A percentile compares a stretch with the other conserved stretches of the same genome.
Evolutionary conservation across 257 asterid species (phyloP).

Genomic region (Scutellaria minor): DNA sequence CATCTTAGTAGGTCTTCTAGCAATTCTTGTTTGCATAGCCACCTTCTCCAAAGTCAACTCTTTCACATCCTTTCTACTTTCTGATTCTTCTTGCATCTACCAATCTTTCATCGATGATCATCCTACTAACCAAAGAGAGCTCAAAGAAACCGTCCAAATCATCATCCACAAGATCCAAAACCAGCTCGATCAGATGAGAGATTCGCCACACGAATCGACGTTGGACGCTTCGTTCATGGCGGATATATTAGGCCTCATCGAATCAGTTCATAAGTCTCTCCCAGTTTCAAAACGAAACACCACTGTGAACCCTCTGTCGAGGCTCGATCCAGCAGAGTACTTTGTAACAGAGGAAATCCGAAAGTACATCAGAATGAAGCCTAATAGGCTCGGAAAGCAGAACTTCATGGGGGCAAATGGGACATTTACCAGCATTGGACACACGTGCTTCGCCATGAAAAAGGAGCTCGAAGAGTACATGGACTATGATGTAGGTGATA

Average conservation of each 20-base stretch:
- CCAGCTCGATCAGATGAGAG: constrained; percentile 42
- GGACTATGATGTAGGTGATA: constrained; percentile 66
- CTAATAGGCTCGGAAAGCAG: constrained; percentile 59
- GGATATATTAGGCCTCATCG: constrained; percentile 53
- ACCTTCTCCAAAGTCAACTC: constrained; percentile 52
- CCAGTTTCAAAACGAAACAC: background rate
- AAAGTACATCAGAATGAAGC: constrained; percentile 55
- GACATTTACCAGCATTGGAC: constrained; percentile 67
- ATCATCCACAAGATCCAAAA: constrained; percentile 46
- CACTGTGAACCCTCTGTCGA: constrained; percentile 17
- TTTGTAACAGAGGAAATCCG: constrained; percentile 62
- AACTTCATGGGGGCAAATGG: constrained; percentile 77
- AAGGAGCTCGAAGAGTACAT: constrained; percentile 61
- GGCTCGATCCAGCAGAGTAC: constrained; percentile 30
- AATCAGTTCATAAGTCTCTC: constrained; percentile 36
- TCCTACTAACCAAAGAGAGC: constrained; percentile 4
- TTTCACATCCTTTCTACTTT: constrained; percentile 40
- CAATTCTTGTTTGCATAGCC: constrained; percentile 40
- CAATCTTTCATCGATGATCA: background rate
- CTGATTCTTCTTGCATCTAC: constrained; percentile 39
- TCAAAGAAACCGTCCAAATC: constrained; percentile 33
- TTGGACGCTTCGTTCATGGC: constrained; percentile 52
- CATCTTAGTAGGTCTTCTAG: constrained; percentile 36
- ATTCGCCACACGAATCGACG: constrained; percentile 29
- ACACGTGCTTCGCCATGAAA: constrained; percentile 59